phyloP scores from a whole-genome alignment of 441 rosid species.

The Theobroma grandiflorum region DNA sequence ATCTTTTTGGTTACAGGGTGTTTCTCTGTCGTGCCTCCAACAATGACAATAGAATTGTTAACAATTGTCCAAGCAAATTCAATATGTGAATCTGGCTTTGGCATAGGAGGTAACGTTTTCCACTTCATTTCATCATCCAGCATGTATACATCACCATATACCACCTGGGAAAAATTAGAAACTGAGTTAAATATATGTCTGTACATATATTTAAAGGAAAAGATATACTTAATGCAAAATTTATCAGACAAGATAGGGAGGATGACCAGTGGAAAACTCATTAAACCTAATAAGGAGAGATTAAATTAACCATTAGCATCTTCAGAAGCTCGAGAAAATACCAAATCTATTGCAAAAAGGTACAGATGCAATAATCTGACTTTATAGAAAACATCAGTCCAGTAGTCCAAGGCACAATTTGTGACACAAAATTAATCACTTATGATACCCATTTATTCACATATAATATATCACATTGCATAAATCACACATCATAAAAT shows the following conservation, averaged over 20 bases:
- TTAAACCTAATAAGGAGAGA: too few relatives aligned
- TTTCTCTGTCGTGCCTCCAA: constrained; percentile 97
- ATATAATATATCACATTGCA: background rate
- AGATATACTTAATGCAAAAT: background rate
- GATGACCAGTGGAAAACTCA: background rate
- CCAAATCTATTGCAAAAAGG: too few relatives aligned
- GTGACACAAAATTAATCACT: too few relatives aligned
- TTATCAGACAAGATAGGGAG: background rate
- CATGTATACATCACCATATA: constrained; percentile 83
- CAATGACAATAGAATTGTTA: constrained; percentile 79
- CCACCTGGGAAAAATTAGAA: constrained; percentile 47
- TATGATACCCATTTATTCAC: too few relatives aligned
- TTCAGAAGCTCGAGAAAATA: too few relatives aligned
- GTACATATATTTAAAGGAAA: background rate
- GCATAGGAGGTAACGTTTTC: constrained; percentile 85
- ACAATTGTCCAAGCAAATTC: constrained; percentile 93
- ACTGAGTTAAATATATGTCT: background rate
- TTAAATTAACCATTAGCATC: too few relatives aligned
- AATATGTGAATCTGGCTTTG: constrained; percentile 92
- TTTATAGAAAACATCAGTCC: too few relatives aligned
- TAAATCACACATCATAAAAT: background rate
- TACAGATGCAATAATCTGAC: too few relatives aligned
- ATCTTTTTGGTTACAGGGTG: constrained; percentile 91
- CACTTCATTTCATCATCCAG: constrained; percentile 91
- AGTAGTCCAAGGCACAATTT: too few relatives aligned